Evolutionary conservation across 2,329 filamentous ascomycete species (phyloP), one percentile per base, ranked within the genome.

Genomic region (Fusarium buharicum): DNA sequence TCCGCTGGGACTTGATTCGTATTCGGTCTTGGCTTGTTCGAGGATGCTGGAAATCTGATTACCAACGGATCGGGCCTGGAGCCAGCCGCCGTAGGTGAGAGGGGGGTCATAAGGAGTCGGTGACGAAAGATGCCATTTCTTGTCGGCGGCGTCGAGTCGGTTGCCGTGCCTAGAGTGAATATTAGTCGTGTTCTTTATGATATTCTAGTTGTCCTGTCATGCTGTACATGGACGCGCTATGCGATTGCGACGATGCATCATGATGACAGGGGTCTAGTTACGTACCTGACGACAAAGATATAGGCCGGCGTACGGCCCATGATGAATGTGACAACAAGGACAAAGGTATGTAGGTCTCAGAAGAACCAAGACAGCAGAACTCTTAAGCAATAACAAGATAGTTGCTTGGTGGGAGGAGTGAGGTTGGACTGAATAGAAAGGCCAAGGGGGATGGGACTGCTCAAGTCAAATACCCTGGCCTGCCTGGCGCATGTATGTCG

Each of bases 101-200:
- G 95, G 95, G 66, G 95, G 92, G 67, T 99, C 94, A 81, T 98
- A 99, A 2, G 95, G 95, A 6, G 92, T 93, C 2, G 93, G 91
- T 6, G 95, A 97, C 27, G 91, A 90, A 50, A 97, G 84, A 76
- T 97, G 92, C 95, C 95, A 99, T 75, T 92, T 87, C 74, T 93
- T 93, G 82, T 99, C 93, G 61, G 93, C 93, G 52, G 92, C 92
- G 76, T 99, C 95, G 55, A 99, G 89, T 67, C 95, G 90, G 70
- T 93, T 91, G 72, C 95, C 95, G 77, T 99, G 95, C 77, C 95
- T 89, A 56, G 16, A 48, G 20, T 31, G 11, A 17, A 55, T 13
- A 46, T 71, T 38, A 69, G 69, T 51, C 2, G 13, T 33, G n/a
- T 6, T 33, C 28, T 22, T 17, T 28, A 17, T 30, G 18, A 48